phyloP scores from a whole-genome alignment of 139 green algal species.

The Tetraselmis striata region DNA sequence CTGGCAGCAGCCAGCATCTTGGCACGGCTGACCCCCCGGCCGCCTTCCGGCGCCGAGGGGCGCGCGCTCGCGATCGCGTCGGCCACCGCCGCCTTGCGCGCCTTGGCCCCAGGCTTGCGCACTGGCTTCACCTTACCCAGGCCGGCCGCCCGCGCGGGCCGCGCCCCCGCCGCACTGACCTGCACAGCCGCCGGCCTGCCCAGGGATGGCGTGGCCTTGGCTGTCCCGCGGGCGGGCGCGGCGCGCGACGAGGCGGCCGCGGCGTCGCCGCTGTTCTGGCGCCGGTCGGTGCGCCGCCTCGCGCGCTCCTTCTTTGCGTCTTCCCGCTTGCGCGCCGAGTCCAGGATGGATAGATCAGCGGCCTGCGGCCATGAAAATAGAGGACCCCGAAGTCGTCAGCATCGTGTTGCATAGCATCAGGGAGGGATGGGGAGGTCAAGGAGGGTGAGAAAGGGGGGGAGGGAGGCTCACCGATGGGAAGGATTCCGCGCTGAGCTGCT shows the following conservation, averaged over 20 bases:
- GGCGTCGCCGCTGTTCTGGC: background rate
- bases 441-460: background rate
- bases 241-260: background rate
- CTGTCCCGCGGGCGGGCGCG: background rate
- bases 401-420: background rate
- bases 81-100: background rate
- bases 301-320: background rate
- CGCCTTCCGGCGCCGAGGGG: too few species aligned
- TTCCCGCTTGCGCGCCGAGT: background rate
- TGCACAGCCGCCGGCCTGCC: too few species aligned
- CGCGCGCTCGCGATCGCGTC: background rate
- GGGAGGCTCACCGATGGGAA: background rate
- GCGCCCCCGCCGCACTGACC: too few species aligned
- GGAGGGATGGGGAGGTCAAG: background rate
- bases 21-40: too few species aligned
- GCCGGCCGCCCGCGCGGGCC: too few species aligned
- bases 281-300: background rate
- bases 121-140: too few species aligned
- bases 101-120: background rate
- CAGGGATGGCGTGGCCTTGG: too few species aligned
- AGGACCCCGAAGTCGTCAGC: background rate
- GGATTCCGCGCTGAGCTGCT: background rate
- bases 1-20: too few species aligned
- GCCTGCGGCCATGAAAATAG: background rate
- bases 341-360: background rate